Percentiles rank a stretch among this genome's conserved stretches.
These are phyloP conservation scores for Escovopsis sp. DNA, from an alignment of 2,329 filamentous ascomycete species.

Conservation along the genomic window DNA sequence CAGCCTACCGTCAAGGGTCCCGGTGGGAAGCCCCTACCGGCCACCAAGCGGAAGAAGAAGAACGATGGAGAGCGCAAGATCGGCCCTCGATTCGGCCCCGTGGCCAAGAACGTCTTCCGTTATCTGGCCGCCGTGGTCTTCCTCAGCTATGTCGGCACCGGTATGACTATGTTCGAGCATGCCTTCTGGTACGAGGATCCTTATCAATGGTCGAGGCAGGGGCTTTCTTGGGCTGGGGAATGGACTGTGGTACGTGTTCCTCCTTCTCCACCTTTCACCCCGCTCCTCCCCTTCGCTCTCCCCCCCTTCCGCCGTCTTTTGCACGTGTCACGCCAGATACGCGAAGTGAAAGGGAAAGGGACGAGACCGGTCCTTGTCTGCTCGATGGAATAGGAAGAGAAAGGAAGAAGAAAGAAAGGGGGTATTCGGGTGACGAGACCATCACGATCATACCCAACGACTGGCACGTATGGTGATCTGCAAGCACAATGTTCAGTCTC, in stretches of 20 bases:
- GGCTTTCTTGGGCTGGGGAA: conserved; percentile 61
- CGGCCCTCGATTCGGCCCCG: conserved; percentile 43
- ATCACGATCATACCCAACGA: too few relatives aligned
- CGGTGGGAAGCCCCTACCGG: conserved; percentile 74
- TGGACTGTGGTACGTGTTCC: conserved; percentile 50
- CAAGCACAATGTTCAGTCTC: too few relatives aligned
- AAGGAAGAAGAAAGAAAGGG: too few relatives aligned
- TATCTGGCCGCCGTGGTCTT: conserved; percentile 58
- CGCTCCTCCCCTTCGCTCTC: too few relatives aligned
- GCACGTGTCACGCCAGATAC: too few relatives aligned
- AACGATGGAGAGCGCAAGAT: conserved; percentile 28
- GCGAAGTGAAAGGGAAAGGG: too few relatives aligned
- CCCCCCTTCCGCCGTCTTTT: too few relatives aligned
- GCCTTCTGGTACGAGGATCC: conserved; percentile 38
- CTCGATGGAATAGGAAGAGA: too few relatives aligned
- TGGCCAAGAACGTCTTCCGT: conserved; percentile 57
- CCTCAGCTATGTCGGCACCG: conserved; percentile 61
- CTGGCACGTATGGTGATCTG: too few relatives aligned
- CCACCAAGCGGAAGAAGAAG: conserved; percentile 41
- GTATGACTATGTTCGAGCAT: conserved; percentile 57
- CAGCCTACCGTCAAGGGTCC: conserved; percentile 50
- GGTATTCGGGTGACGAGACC: too few relatives aligned
- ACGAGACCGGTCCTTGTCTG: too few relatives aligned
- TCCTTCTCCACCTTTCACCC: neutral
- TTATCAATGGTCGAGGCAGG: conserved; percentile 22